phyloP scores from a whole-genome alignment of 768 basidiomycete genomes.

The Lentinula guzmanii region DNA sequence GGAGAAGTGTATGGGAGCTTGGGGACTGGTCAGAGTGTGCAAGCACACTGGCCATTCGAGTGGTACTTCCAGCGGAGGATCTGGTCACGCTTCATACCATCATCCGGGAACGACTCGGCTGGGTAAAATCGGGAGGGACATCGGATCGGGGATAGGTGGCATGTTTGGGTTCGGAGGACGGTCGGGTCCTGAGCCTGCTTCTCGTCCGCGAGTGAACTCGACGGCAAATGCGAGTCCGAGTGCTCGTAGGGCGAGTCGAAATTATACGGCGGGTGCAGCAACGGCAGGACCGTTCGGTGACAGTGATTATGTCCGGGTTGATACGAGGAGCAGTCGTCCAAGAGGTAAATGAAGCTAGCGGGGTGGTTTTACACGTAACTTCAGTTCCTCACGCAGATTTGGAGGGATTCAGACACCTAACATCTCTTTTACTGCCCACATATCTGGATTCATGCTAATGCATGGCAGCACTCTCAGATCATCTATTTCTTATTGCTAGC shows the following conservation, averaged over 20 bases:
- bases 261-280: background rate
- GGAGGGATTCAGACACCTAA: too few species aligned
- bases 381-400: too few species aligned
- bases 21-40: slow-evolving; percentile 32
- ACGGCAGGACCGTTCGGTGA: slow-evolving; percentile 36
- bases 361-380: too few species aligned
- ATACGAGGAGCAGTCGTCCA: slow-evolving; percentile 62
- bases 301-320: slow-evolving; percentile 77
- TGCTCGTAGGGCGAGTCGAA: background rate
- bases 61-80: background rate
- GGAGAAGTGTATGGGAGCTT: slow-evolving; percentile 75
- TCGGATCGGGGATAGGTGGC: background rate
- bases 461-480: too few species aligned
- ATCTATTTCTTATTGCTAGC: too few species aligned
- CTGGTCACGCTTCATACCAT: too few species aligned
- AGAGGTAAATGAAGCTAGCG: slow-evolving; percentile 14
- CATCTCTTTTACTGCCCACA: too few species aligned
- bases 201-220: background rate
- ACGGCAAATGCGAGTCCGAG: slow-evolving; percentile 2
- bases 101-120: background rate
- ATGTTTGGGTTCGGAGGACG: background rate
- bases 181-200: background rate
- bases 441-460: too few species aligned
- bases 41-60: background rate
- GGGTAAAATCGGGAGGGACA: background rate